These are phyloP conservation scores for Beauveria sp. DNA, from an alignment of 2,329 filamentous ascomycete genomes.

Conservation along the genomic window DNA sequence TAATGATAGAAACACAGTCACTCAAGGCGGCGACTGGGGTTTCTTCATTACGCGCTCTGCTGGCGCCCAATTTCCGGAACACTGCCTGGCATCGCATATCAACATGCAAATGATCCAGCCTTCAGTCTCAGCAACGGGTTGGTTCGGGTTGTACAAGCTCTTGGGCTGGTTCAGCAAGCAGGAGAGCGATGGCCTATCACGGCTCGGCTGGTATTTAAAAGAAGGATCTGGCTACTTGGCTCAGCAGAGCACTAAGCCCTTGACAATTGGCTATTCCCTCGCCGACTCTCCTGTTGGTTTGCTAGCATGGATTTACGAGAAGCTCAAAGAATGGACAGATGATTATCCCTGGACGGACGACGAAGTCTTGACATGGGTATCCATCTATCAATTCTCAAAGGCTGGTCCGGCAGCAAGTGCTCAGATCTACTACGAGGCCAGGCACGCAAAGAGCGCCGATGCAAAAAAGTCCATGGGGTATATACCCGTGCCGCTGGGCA, in stretches of 20 bases:
- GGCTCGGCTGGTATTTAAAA: constrained; percentile 48
- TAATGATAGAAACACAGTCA: constrained; percentile 18
- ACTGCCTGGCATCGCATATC: constrained; percentile 33
- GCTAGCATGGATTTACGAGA: constrained; percentile 75
- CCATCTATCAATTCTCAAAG: constrained; percentile 62
- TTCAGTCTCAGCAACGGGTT: constrained; percentile 37
- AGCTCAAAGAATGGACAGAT: constrained; percentile 71
- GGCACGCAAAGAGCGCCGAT: constrained; percentile 29
- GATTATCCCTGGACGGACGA: constrained; percentile 66
- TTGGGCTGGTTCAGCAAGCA: constrained; percentile 17
- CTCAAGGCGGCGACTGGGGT: constrained; percentile 63
- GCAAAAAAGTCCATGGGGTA: constrained; percentile 18
- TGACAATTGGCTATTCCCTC: constrained; percentile 63
- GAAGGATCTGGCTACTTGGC: constrained; percentile 37
- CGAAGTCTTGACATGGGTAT: constrained; percentile 68
- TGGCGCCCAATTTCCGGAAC: constrained; percentile 47
- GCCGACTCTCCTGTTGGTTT: constrained; percentile 63
- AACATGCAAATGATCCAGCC: constrained; percentile 46
- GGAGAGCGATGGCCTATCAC: constrained; percentile 44
- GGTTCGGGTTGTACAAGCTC: constrained; percentile 21
- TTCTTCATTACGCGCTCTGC: constrained; percentile 55
- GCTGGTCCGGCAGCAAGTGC: constrained; percentile 61
- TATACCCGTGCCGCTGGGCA: constrained; percentile 33
- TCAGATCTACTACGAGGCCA: constrained; percentile 65
- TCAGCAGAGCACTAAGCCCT: constrained; percentile 55